These are phyloP conservation scores for Odonthalia washingtoniensis DNA, from an alignment of 31 red algal genomes.

Conservation along the genomic window DNA sequence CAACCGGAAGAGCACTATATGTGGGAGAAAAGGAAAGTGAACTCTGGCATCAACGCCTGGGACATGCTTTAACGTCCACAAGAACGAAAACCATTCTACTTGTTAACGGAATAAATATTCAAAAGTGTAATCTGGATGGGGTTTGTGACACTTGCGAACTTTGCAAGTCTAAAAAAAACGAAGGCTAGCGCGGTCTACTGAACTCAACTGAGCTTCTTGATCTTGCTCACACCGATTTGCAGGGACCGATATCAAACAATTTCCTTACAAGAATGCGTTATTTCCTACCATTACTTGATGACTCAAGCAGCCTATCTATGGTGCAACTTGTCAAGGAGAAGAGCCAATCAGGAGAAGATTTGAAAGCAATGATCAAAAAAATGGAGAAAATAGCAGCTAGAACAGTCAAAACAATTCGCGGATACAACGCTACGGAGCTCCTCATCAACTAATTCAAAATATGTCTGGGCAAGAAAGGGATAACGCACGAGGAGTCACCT, in stretches of 20 bases:
- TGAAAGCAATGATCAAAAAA: constrained; percentile 16
- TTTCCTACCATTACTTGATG: constrained; percentile 28
- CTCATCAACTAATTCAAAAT: constrained; percentile 4
- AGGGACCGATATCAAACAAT: constrained; percentile 4
- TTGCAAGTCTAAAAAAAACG: constrained; percentile 1
- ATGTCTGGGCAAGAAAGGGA: constrained; percentile 28
- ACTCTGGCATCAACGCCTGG: background rate
- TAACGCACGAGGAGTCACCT: constrained; percentile 9
- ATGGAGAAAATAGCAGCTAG: constrained; percentile 23
- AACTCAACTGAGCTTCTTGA: constrained; percentile 29
- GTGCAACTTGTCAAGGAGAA: constrained; percentile 7
- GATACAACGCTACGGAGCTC: constrained; percentile 31
- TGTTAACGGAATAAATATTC: background rate
- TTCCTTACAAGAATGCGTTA: background rate
- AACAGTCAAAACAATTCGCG: constrained; percentile 8
- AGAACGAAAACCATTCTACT: background rate
- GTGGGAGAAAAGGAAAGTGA: background rate
- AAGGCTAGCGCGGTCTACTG: background rate
- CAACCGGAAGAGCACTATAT: background rate
- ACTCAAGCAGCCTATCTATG: background rate
- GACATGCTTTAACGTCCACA: background rate
- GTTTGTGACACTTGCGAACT: background rate
- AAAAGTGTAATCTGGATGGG: background rate
- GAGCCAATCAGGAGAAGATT: background rate
- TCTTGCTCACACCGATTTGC: constrained; percentile 34